Base-by-base conservation (phyloP, 2,329 filamentous ascomycete species). In the Geosmithia flava region DNA sequence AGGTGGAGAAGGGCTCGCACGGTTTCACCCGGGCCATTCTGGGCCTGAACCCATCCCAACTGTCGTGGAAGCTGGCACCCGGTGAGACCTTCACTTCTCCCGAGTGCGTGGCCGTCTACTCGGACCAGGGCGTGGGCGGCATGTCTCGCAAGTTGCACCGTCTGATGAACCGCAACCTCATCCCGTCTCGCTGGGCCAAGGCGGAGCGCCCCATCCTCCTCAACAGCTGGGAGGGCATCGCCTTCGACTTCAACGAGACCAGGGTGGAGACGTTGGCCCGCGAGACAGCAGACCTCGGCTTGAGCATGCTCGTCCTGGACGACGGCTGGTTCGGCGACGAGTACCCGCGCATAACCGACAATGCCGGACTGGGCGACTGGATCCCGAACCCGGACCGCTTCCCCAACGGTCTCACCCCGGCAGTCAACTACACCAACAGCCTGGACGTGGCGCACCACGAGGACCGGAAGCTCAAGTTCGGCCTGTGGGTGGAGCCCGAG, bases 401-500 rank as follows among this genome's bases (percentile, higher is more conserved):
- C 55, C 80, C 80, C 0, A 56, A 76, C 5, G 80, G 80, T 0
- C 59, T 84, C 0, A 59, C 59, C 0, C 63, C 72, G 0, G 69
- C 80, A 2, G 71, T 81, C 1, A 60, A 69, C 0, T 65, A 69
- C 4, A 66, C 82, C 33, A 77, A 69, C 5, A 62, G 66, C 7
- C 66, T 80, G 6, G 64, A 68, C 3, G 68, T 71, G 0, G 47
- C 47, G 10, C 11, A 37, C 17, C 19, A 27, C 4, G 33, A 37
- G 5, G 60, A 67, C 2, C 62, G 66, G 0, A 67, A 72, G 2
- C 59, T 84, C 44, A 67, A 71, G 13, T 84, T 84, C 52, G 80
- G 80, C 16, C 68, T 84, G 3, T 84, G 80, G 80, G 69, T 84
- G 2, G 81, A 84, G 56, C 80, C 79, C 0, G 80, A 84, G 54